Base-by-base conservation (phyloP, 2,329 filamentous ascomycete species). In the Teratosphaeria gauchensis region DNA sequence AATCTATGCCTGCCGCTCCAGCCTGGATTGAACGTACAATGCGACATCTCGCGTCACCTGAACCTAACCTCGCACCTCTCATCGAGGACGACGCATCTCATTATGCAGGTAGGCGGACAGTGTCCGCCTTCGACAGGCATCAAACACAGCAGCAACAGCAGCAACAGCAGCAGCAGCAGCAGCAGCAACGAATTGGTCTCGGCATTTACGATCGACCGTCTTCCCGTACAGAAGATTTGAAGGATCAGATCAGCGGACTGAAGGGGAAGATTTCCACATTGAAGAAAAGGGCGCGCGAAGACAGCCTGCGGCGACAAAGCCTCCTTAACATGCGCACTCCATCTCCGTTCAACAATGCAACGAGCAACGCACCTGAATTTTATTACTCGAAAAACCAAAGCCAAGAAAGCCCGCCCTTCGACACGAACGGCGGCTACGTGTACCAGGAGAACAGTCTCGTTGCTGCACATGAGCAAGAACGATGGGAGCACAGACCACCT, bases 201-300 rank as follows among this genome's bases (percentile, higher is more conserved):
- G 79, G 78, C 1, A 73, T 87, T 8, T 82, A 82, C 30, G 54
- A 55, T 28, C 81, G 89, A 19, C 86, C 88, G 2, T 80, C 84
- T 14, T 92, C 90, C 0, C 84, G 84, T n/a, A 81, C 86, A 68
- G 84, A 86, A 8, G 83, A 84, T 67, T 77, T 96, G 51, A 89
- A 90, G 61, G 87, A 90, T 64, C 90, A 95, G 71, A 89, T 96
- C 82, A 85, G 88, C 58, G 90, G 88, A 56, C 78, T 96, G 53
- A 92, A 91, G 69, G 89, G 88, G 60, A 90, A 90, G 67, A 91
- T 96, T 38, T 92, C 90, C 1, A 87, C 80, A 16, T 74, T 96
- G 51, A 87, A 89, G 65, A 85, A 91, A 62, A 86, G 90, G 66
- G 88, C 89, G 0, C 83, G 88, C 21, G 88, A 88, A 59, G 91